Percentiles rank a stretch among this genome's conserved stretches.
These are phyloP conservation scores for Geranium brycei DNA, from an alignment of 345 rosid genomes.

Conservation along the genomic window DNA sequence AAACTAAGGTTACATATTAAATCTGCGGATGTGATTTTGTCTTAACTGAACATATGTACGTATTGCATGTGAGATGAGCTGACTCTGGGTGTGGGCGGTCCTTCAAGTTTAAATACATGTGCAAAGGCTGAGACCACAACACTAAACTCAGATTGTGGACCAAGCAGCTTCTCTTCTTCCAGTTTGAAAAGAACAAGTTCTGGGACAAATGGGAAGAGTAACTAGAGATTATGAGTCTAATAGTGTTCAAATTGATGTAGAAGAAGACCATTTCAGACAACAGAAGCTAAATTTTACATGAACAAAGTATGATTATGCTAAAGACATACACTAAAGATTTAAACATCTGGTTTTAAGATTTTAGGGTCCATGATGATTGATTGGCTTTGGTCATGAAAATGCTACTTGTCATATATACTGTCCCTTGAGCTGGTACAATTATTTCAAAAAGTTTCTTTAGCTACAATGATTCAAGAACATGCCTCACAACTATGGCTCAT, in stretches of 20 bases:
- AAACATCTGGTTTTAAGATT: no score
- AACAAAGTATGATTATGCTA: neutral
- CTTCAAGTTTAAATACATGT: constrained; percentile 30
- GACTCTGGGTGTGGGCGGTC: constrained; percentile 71
- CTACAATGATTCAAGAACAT: neutral
- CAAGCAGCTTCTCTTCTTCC: constrained; percentile 54
- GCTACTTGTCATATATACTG: neutral
- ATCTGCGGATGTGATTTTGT: no score
- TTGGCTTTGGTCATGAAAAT: neutral
- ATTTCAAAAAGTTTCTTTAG: neutral
- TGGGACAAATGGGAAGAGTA: constrained; percentile 9
- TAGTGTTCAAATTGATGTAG: constrained; percentile 17
- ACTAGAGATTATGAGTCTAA: constrained; percentile 6
- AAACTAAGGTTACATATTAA: no score
- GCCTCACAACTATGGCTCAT: neutral
- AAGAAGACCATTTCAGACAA: constrained; percentile 30
- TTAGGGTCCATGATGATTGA: neutral
- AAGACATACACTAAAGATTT: neutral
- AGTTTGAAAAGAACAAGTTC: constrained; percentile 27
- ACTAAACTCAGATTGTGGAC: constrained; percentile 39
- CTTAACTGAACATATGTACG: no score
- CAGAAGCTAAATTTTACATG: constrained; percentile 18
- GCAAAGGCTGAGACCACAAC: constrained; percentile 28
- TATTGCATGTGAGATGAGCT: constrained; percentile 21
- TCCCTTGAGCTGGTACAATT: neutral